Conservation (phyloP, 2,329 filamentous ascomycete species). For the Diplodia mutila region DNA sequence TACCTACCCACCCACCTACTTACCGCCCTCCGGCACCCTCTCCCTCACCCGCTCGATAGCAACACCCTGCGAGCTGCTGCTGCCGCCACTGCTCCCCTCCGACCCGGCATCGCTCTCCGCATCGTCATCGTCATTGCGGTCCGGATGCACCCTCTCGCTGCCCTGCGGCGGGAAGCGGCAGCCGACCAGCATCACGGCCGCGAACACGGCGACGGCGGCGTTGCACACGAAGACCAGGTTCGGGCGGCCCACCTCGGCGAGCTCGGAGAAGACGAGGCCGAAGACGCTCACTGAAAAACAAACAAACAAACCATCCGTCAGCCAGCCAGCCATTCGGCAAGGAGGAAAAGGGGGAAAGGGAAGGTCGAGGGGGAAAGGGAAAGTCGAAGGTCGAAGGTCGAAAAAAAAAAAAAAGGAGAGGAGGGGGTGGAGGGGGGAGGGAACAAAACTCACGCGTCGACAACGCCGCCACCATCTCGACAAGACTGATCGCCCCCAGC, state of each 20-base stretch:
- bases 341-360: constrained; percentile 1
- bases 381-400: too few relatives aligned
- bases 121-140: background rate
- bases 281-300: constrained; percentile 60
- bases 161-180: constrained; percentile 52
- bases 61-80: background rate
- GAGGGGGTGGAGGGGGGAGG: too few relatives aligned
- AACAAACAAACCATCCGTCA: background rate
- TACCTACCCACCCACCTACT: background rate
- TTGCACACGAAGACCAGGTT: constrained; percentile 71
- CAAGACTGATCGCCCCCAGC: constrained; percentile 68
- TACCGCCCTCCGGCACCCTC: background rate
- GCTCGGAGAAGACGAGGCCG: constrained; percentile 66
- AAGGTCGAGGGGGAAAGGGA: background rate
- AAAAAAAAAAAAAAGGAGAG: background rate
- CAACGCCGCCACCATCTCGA: constrained; percentile 70
- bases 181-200: constrained; percentile 51
- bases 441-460: constrained; percentile 49
- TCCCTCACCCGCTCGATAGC: background rate
- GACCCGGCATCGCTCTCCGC: background rate
- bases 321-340: too few relatives aligned
- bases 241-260: constrained; percentile 63
- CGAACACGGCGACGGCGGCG: constrained; percentile 61
- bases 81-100: background rate
- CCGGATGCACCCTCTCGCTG: constrained; percentile 37